Conservation (phyloP, 495 filamentous ascomycete genomes). For the Delitschia confertaspora region DNA sequence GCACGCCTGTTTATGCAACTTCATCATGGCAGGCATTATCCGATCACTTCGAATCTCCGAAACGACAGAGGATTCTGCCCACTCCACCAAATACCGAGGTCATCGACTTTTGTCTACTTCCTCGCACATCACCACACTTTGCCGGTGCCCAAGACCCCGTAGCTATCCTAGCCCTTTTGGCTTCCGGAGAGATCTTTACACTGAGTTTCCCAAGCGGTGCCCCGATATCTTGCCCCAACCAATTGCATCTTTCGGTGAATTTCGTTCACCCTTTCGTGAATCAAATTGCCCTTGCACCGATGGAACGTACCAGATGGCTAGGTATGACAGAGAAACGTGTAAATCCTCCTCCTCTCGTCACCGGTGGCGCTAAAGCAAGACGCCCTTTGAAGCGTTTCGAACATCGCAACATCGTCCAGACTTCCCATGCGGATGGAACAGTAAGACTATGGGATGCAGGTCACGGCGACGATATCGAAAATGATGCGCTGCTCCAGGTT, state of each 20-base stretch:
- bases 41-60: slow-evolving; percentile 65
- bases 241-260: slow-evolving; percentile 72
- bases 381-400: slow-evolving; percentile 67
- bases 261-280: slow-evolving; percentile 85
- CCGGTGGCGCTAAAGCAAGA: slow-evolving; percentile 62
- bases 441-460: slow-evolving; percentile 85
- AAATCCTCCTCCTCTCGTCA: slow-evolving; percentile 63
- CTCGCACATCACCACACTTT: slow-evolving; percentile 72
- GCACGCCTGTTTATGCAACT: slow-evolving; percentile 82
- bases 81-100: slow-evolving; percentile 73
- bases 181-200: slow-evolving; percentile 79
- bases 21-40: slow-evolving; percentile 76
- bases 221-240: slow-evolving; percentile 82
- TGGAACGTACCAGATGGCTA: slow-evolving; percentile 76
- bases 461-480: slow-evolving; percentile 86
- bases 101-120: slow-evolving; percentile 73
- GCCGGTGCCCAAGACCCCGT: slow-evolving; percentile 84
- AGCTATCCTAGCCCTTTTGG: slow-evolving; percentile 65
- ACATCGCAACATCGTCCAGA: slow-evolving; percentile 68
- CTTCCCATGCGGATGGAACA: slow-evolving; percentile 79
- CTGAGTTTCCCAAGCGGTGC: slow-evolving; percentile 86
- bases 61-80: slow-evolving; percentile 57
- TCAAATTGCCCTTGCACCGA: slow-evolving; percentile 52
- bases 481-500: slow-evolving; percentile 68
- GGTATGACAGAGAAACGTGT: slow-evolving; percentile 71